Conservation (phyloP, 2,329 filamentous ascomycete genomes). For the Elsinoe ampelina region DNA sequence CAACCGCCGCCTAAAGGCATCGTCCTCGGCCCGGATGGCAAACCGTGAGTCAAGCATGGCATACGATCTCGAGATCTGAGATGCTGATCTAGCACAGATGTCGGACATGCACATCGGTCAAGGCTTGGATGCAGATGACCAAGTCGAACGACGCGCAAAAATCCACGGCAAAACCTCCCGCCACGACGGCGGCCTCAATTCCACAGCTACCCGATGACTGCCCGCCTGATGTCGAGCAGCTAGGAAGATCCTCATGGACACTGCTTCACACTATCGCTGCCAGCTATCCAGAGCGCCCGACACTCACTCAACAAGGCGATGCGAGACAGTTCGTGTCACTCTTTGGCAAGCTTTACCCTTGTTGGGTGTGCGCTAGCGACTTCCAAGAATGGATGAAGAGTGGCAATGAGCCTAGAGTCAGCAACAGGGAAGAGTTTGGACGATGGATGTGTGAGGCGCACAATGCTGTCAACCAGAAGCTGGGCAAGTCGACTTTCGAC, state of each 20-base stretch:
- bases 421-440: conserved; percentile 59
- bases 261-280: conserved; percentile 87
- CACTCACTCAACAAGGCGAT: conserved; percentile 60
- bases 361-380: conserved; percentile 90
- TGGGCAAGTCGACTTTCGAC: conserved; percentile 87
- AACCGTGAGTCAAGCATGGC: conserved; percentile 54
- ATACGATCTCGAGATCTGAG: not conserved
- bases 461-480: conserved; percentile 78
- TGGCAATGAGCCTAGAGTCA: conserved; percentile 54
- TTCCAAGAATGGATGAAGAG: conserved; percentile 72
- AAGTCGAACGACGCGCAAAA: conserved; percentile 33
- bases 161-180: conserved; percentile 23
- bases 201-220: conserved; percentile 16
- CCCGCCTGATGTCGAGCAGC: conserved; percentile 58
- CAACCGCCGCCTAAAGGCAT: conserved; percentile 61
- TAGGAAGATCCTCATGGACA: conserved; percentile 87
- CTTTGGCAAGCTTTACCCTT: conserved; percentile 85
- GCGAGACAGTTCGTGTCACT: conserved; percentile 67
- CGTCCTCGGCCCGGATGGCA: conserved; percentile 69
- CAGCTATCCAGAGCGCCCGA: conserved; percentile 65
- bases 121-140: conserved; percentile 52
- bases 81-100: conserved; percentile 43
- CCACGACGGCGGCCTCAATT: conserved; percentile 19
- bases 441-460: conserved; percentile 78
- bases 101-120: conserved; percentile 57